phyloP scores from a whole-genome alignment of 441 rosid genomes.

The Mallotus japonicus region DNA sequence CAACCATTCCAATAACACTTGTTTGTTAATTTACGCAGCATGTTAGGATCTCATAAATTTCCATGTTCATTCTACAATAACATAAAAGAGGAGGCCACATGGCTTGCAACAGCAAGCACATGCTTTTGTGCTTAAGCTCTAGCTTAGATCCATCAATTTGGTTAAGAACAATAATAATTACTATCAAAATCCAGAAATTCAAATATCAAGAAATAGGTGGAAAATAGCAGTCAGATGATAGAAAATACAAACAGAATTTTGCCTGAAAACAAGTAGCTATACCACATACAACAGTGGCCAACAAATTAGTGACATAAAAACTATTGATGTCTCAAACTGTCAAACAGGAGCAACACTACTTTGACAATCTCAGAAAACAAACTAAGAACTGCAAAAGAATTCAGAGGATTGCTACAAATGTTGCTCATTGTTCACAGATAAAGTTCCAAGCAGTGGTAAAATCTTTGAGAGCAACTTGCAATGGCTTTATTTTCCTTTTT shows the following conservation, averaged over 20 bases:
- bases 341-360: not conserved
- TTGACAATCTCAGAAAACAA: not conserved
- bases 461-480: not conserved
- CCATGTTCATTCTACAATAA: not conserved
- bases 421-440: conserved; percentile 1
- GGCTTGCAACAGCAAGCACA: conserved; percentile 12
- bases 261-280: not conserved
- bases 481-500: not conserved
- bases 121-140: not conserved
- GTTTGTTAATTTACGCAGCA: not conserved
- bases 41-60: not conserved
- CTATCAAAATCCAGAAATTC: not conserved
- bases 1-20: not conserved
- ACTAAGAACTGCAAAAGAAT: not conserved
- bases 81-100: conserved; percentile 1
- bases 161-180: not conserved
- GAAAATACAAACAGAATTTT: not conserved
- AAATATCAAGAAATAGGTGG: not conserved
- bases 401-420: not conserved
- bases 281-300: not conserved
- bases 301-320: no score
- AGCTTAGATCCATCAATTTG: not conserved
- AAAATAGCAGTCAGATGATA: not conserved
- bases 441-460: not conserved
- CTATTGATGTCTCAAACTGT: not conserved